Evolutionary conservation across 1,284 basidiomycete genomes (phyloP).

Genomic region (Heterobasidion irregulare): DNA sequence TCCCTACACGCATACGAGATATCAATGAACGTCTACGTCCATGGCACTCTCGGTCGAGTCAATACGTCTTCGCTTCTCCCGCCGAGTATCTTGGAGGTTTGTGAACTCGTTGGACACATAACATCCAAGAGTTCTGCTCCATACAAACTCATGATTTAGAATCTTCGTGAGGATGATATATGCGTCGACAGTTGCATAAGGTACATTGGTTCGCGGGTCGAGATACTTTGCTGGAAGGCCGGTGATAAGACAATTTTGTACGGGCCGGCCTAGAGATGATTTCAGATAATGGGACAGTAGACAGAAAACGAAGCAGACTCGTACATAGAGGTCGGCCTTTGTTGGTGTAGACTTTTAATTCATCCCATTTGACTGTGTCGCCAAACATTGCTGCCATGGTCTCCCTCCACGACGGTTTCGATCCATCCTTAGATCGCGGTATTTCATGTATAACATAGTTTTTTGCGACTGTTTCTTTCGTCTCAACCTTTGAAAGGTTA

Average conservation of each 20-base stretch:
- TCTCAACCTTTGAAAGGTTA: constrained; percentile 15
- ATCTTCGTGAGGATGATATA: constrained; percentile 53
- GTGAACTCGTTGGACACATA: constrained; percentile 28
- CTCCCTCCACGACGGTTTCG: constrained; percentile 54
- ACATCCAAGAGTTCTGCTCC: constrained; percentile 50
- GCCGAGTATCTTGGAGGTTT: no score
- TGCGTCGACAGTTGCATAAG: constrained; percentile 65
- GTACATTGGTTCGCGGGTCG: constrained; percentile 71
- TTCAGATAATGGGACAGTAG: constrained; percentile 4
- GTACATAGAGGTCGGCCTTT: constrained; percentile 55
- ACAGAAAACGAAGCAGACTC: constrained; percentile 15
- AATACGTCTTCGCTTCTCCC: no score
- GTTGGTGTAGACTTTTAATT: constrained; percentile 49
- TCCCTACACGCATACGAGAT: no score
- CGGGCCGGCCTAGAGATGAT: constrained; percentile 44
- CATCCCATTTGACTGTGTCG: constrained; percentile 62
- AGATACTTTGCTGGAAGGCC: constrained; percentile 59
- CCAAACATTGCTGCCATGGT: constrained; percentile 77
- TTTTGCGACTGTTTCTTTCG: constrained; percentile 39
- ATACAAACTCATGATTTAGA: constrained; percentile 55
- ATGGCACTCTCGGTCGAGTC: no score
- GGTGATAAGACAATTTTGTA: constrained; percentile 55
- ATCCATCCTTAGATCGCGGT: constrained; percentile 33
- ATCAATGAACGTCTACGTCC: no score
- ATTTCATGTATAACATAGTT: constrained; percentile 62